Evolutionary conservation across 345 rosid species (phyloP), one percentile per base, ranked within the genome.

Genomic region (thale cress (Arabidopsis thaliana)): DNA sequence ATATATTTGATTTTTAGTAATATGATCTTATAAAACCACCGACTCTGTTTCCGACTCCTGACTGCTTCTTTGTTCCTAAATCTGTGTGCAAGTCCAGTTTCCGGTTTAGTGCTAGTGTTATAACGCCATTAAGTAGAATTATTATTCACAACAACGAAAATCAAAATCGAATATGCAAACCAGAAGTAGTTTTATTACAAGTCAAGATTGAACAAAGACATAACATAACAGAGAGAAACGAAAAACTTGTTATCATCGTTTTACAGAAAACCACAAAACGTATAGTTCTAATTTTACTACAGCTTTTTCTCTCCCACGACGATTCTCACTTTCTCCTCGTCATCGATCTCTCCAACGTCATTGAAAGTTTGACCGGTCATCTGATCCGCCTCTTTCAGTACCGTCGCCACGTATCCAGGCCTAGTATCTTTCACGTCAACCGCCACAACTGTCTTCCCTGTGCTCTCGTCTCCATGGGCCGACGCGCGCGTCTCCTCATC

Each of bases 281-380:
- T 16, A 38, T 7, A 42, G 4, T 24, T 28, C 49, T 7, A 6
- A 8, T 9, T 30, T 14, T 2, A 44, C 49, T 8, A 63, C 25
- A 41, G 59, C 61, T 67, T 57, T 45, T 67, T 67, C 5, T 74
- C 78, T 74, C 25, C 56, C 23, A 75, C 69, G 13, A 10, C 20
- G 8, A 76, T 69, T 42, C 46, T 68, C 10, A 28, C 79, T 42
- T 41, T 60, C 1, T 34, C 69, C 8, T 83, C 82, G 0, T 80
- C 84, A 53, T 65, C 86, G 58, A 84, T n/a, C 20, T 53, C 67
- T 37, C 96, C 96, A 22, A 87, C 91, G 13, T 90, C 89, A 32
- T 92, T 87, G 62, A 90, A 88, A 40, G 93, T 60, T 63, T 86
- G 93, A 11, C 90, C 89, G 2, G 83, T 70, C 86, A 83, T 84